Percentiles rank a stretch among this genome's conserved stretches.
These are phyloP conservation scores for Dactylellina leptospora DNA, from an alignment of 2,329 filamentous ascomycete species.

Conservation along the genomic window DNA sequence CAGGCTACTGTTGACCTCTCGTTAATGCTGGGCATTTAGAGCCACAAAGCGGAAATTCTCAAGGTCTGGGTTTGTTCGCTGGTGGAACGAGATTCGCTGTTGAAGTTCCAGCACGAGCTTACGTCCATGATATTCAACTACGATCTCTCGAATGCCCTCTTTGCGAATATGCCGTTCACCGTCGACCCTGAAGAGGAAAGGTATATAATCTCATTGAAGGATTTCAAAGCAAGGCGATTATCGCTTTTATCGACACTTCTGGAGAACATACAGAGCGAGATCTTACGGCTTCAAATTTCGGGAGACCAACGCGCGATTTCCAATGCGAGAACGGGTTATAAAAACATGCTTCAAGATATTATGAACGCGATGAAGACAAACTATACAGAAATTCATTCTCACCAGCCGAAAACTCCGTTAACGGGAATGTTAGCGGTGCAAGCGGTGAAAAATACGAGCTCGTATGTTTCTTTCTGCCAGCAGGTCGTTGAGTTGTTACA, in stretches of 20 bases:
- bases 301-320: slow-evolving; percentile 52
- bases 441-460: not conserved
- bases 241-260: slow-evolving; percentile 67
- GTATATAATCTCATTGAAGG: slow-evolving; percentile 65
- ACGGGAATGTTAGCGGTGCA: not conserved
- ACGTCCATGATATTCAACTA: slow-evolving; percentile 66
- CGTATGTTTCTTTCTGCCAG: slow-evolving; percentile 71
- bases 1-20: too few relatives aligned
- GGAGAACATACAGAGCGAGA: slow-evolving; percentile 67
- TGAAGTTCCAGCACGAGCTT: slow-evolving; percentile 70
- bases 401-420: slow-evolving; percentile 56
- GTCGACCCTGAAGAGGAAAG: slow-evolving; percentile 58
- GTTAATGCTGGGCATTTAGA: slow-evolving; percentile 1
- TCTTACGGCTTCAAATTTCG: slow-evolving; percentile 60
- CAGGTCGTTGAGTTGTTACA: slow-evolving; percentile 69
- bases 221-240: slow-evolving; percentile 67
- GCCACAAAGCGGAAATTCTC: slow-evolving; percentile 60
- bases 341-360: slow-evolving; percentile 65
- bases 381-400: slow-evolving; percentile 65
- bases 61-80: slow-evolving; percentile 67
- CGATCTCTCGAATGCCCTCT: slow-evolving; percentile 63
- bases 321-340: slow-evolving; percentile 63
- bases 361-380: slow-evolving; percentile 71
- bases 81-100: slow-evolving; percentile 68
- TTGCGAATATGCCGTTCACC: slow-evolving; percentile 69